Evolutionary conservation across 1,139 yeast species (phyloP).

Genomic region (Kodamaea arcana): DNA sequence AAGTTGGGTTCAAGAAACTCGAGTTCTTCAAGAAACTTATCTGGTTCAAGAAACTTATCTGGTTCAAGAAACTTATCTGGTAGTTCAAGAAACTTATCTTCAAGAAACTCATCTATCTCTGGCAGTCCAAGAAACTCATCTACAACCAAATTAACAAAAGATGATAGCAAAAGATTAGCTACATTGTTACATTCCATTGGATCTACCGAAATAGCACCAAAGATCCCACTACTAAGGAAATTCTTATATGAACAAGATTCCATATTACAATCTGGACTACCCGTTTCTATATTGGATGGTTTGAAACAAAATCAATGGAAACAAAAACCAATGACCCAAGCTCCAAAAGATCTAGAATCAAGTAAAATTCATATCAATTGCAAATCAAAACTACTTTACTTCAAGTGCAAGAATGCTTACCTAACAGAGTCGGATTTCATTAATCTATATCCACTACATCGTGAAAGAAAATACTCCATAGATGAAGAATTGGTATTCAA

Average conservation of each 20-base stretch:
- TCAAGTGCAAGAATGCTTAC: slow-evolving; percentile 34
- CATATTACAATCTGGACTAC: slow-evolving; percentile 2
- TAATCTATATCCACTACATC: slow-evolving; percentile 30
- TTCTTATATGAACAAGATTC: slow-evolving; percentile 21
- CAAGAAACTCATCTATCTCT: no score
- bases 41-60: no score
- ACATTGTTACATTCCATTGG: slow-evolving; percentile 29
- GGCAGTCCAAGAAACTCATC: no score
- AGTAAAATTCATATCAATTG: slow-evolving; percentile 5
- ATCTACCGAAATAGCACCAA: slow-evolving; percentile 25
- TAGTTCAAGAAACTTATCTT: no score
- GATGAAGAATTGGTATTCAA: slow-evolving; percentile 23
- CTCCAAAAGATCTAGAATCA: slow-evolving; percentile 20
- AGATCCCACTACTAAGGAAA: slow-evolving; percentile 24
- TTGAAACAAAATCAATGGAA: slow-evolving; percentile 31
- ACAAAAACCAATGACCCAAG: slow-evolving; percentile 25
- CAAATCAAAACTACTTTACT: slow-evolving; percentile 30
- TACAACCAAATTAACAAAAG: slow-evolving; percentile 1
- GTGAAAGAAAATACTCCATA: slow-evolving; percentile 28
- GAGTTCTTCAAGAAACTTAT: no score
- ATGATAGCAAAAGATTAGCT: slow-evolving; percentile 24
- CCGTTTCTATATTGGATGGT: slow-evolving; percentile 26
- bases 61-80: no score
- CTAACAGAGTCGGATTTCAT: slow-evolving; percentile 36
- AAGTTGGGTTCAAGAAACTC: no score